Base-by-base conservation (phyloP, 1,284 basidiomycete species). In the Boletus hoseneyae region DNA sequence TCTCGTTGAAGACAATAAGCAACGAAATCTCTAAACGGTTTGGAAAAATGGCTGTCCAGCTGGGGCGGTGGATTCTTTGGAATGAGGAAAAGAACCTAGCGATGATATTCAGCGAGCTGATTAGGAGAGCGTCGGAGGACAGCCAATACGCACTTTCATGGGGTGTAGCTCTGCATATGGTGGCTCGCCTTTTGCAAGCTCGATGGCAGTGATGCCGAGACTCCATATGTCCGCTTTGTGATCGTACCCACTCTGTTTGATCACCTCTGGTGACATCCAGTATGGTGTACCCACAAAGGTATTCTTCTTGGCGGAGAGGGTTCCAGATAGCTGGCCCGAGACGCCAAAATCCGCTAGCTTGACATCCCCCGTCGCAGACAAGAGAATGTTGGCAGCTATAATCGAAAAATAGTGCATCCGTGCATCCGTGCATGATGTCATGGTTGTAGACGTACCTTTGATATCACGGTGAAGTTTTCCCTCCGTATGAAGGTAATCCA, bases 241-340 rank as follows among this genome's bases (percentile, higher is more conserved):
- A 64, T 98, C 96, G 69, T 99, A 99, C 8, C 97, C 97, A 54
- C 92, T 96, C 73, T 99, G 96, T 71, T 98, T 98, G 77, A 99
- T 98, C 19, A 99, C 96, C 68, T 99, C 96, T 7, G 96, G 96
- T 19, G 93, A 94, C 96, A 99, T 99, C 94, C 94, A 97, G 66
- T 95, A 96, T 2, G 93, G 93, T 13, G 95, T 96, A 27, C 96
- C 93, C 45, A 98, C 95, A 66, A 98, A 97, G 0, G 94, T 97
- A 62, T 98, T 98, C 80, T 98, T 98, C 83, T 97, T 97, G n/a
- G 93, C 93, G 50, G 89, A 90, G 33, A 97, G 78, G 0, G 93
- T 97, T 3, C 92, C 91, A 36, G 94, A 97, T 21, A 99, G 79
- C 66, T 99, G 97, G n/a, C 96, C 96, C 2, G 94, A 97, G 3